Evolutionary conservation across 768 basidiomycete genomes (phyloP).

Genomic region (Leucosporidium yakuticum): DNA sequence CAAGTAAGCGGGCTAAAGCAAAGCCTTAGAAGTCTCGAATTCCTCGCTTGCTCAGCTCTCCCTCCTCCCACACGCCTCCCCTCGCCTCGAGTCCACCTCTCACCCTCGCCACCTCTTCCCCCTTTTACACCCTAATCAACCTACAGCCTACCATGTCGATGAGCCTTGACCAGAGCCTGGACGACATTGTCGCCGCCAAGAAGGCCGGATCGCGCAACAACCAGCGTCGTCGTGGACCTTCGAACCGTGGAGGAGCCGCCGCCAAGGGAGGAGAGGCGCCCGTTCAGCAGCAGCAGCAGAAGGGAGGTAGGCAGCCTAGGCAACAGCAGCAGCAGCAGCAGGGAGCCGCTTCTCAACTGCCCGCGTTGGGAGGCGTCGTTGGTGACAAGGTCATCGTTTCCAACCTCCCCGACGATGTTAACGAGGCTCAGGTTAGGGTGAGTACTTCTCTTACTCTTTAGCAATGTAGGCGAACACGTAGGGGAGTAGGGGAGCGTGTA

Average conservation of each 20-base stretch:
- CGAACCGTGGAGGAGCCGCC: background rate
- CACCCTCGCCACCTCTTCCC: too few species aligned
- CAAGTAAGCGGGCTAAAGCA: too few species aligned
- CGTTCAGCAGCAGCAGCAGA: background rate
- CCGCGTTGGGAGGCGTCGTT: conserved; percentile 25
- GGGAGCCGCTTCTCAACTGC: conserved; percentile 19
- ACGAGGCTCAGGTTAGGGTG: conserved; percentile 88
- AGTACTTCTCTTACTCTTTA: conserved; percentile 36
- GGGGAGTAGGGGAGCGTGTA: background rate
- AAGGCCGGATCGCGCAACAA: conserved; percentile 23
- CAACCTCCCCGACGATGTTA: conserved; percentile 87
- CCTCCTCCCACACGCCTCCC: too few species aligned
- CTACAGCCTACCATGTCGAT: background rate
- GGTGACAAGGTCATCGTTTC: conserved; percentile 93
- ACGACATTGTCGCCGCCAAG: conserved; percentile 29
- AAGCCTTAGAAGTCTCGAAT: too few species aligned
- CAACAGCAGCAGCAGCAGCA: conserved; percentile 1
- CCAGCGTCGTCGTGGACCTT: conserved; percentile 17
- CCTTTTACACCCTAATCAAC: too few species aligned
- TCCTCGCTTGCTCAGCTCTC: too few species aligned
- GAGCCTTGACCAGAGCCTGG: conserved; percentile 32
- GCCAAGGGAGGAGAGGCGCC: too few species aligned
- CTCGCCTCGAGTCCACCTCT: too few species aligned
- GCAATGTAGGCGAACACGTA: too few species aligned
- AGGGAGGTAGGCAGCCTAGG: conserved; percentile 2